Evolutionary conservation across 345 rosid genomes (phyloP), one percentile per base, ranked within the genome.

Genomic region (Hypericum perforatum): DNA sequence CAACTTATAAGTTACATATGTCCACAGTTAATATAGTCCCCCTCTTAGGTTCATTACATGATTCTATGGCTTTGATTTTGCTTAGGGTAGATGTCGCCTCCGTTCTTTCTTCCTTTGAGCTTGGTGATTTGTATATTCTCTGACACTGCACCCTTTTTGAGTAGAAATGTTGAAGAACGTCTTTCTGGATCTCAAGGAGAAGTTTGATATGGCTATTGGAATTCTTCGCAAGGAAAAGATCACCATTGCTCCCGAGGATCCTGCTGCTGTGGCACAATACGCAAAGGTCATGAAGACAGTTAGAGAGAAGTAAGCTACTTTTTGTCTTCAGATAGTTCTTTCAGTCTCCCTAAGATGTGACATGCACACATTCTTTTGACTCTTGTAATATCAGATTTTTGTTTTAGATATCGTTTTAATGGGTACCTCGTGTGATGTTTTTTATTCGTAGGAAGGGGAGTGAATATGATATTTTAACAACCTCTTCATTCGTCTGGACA

Each of bases 141-240:
- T 45, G 13, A 9, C 7, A 45, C 15, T 45, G 48, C 48, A 44
- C 48, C 13, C 48, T 15, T 13, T 51, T 58, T 67, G 53, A 54
- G 32, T 49, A 92, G 99, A 82, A 80, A 80, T 89, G 89, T 64
- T 94, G 82, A 94, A 94, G 86, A 73, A 77, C 67, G 75, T 94
- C 69, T 94, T 84, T 68, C 58, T 77, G 67, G 99, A 89, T 3
- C 76, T 94, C 52, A 86, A 84, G 82, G 77, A 76, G 56, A 89
- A 94, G 50, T 94, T 77, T 53, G 87, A 82, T 71, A 73, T 82
- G 3, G 97, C 97, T 15, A 57, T 94, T 42, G 97, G 88, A 49
- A 54, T 89, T 64, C 73, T 89, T 57, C 74, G 80, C 12, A 80
- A 82, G 81, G 99, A 94, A 70, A 89, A 86, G 70, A 89, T 94